These are phyloP conservation scores for Sporobolomyces phaffii DNA, from an alignment of 768 basidiomycete genomes.

Conservation along the genomic window DNA sequence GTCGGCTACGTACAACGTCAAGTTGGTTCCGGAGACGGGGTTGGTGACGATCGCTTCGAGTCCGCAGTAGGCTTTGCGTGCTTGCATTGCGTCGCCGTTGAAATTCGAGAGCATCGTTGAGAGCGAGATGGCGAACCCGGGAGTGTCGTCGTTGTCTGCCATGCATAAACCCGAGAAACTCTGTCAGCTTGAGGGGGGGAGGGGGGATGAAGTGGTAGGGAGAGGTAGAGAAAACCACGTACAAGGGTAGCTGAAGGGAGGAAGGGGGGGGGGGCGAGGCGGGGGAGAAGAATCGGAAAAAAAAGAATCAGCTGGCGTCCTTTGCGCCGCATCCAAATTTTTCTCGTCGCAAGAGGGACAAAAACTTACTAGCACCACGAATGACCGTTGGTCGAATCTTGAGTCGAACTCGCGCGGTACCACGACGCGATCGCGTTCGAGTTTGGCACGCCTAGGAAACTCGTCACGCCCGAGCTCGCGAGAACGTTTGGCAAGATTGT, in stretches of 20 bases:
- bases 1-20: constrained; percentile 35
- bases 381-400: constrained; percentile 39
- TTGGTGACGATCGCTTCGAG: constrained; percentile 32
- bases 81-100: constrained; percentile 21
- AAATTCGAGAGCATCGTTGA: constrained; percentile 38
- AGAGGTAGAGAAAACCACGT: neutral
- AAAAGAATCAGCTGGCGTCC: no score
- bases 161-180: neutral
- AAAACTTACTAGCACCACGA: constrained; percentile 37
- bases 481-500: constrained; percentile 2
- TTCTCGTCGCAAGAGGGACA: no score
- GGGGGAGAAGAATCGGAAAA: no score
- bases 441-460: neutral
- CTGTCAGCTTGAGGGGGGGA: neutral
- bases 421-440: constrained; percentile 23
- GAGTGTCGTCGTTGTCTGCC: constrained; percentile 20
- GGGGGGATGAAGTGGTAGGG: neutral
- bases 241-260: constrained; percentile 18
- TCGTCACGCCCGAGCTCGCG: neutral
- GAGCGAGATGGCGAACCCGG: constrained; percentile 37
- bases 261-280: no score
- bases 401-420: constrained; percentile 32
- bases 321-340: no score
- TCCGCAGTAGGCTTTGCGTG: constrained; percentile 39
- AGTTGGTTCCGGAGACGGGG: constrained; percentile 18